Conservation (phyloP, 805 yeast species). For the Saturnispora saitoi region DNA sequence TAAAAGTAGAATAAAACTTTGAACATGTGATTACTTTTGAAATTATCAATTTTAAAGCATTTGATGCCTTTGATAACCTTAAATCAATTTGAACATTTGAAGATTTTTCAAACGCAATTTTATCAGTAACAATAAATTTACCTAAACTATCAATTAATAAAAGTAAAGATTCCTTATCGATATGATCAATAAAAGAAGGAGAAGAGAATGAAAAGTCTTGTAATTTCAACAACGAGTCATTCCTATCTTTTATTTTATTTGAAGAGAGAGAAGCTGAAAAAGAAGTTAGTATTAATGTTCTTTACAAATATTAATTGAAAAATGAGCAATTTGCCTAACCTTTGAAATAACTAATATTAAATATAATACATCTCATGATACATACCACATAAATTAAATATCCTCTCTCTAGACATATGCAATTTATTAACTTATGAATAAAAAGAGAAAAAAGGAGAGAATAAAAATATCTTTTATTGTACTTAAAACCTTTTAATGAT, state of each 20-base stretch:
- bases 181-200: conserved; percentile 15
- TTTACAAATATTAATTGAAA: background rate
- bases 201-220: conserved; percentile 25
- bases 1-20: conserved; percentile 13
- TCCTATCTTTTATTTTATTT: conserved; percentile 45
- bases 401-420: background rate
- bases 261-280: conserved; percentile 26
- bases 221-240: conserved; percentile 38
- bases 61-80: conserved; percentile 20
- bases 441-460: background rate
- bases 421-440: background rate
- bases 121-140: conserved; percentile 18
- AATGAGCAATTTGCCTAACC: background rate
- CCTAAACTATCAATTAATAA: conserved; percentile 17
- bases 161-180: conserved; percentile 12
- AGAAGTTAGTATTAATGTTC: background rate
- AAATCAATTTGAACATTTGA: conserved; percentile 18
- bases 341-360: background rate
- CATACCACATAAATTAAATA: background rate
- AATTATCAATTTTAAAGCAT: conserved; percentile 15
- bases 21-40: conserved; percentile 12
- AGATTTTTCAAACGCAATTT: conserved; percentile 17
- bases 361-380: background rate
- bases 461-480: background rate
- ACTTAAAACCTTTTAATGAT: too few species aligned